Evolutionary conservation across 2,329 filamentous ascomycete genomes (phyloP).

Genomic region (Verruconis gallopava): DNA sequence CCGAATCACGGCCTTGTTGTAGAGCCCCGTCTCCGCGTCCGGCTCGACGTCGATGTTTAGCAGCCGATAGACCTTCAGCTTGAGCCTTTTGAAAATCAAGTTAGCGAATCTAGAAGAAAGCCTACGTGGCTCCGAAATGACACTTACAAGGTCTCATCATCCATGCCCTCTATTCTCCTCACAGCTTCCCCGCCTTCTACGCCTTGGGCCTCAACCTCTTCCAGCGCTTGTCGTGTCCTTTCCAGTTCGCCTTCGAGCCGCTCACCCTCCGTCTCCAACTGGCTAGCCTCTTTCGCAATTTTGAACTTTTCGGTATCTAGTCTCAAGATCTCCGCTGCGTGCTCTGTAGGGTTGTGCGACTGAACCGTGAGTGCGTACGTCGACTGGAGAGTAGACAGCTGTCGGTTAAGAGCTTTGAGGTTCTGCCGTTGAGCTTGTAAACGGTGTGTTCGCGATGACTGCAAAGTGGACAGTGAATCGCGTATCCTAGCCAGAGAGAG

Average conservation of each 20-base stretch:
- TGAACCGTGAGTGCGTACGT: conserved; percentile 67
- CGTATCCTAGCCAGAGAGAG: conserved; percentile 69
- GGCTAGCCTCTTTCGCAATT: conserved; percentile 78
- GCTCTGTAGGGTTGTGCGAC: conserved; percentile 62
- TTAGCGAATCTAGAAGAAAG: neutral
- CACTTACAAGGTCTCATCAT: conserved; percentile 37
- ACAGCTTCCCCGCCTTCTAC: conserved; percentile 56
- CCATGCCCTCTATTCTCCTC: conserved; percentile 29
- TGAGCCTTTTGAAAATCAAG: conserved; percentile 40
- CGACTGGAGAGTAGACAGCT: conserved; percentile 58
- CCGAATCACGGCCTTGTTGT: conserved; percentile 70
- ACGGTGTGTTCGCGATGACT: conserved; percentile 68
- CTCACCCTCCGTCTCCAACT: conserved; percentile 91
- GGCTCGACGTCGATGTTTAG: conserved; percentile 85
- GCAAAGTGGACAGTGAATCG: conserved; percentile 71
- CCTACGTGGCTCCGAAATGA: neutral
- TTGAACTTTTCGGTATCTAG: conserved; percentile 92
- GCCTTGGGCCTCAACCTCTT: conserved; percentile 76
- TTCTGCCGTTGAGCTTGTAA: conserved; percentile 30
- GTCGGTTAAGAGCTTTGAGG: conserved; percentile 52
- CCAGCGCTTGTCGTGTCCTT: conserved; percentile 59
- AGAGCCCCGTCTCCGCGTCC: conserved; percentile 58
- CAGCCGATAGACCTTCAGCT: conserved; percentile 81
- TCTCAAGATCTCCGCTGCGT: conserved; percentile 71
- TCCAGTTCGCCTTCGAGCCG: conserved; percentile 68